Evolutionary conservation across 305 asterid species (phyloP).

Genomic region (Fraxinus platypoda): DNA sequence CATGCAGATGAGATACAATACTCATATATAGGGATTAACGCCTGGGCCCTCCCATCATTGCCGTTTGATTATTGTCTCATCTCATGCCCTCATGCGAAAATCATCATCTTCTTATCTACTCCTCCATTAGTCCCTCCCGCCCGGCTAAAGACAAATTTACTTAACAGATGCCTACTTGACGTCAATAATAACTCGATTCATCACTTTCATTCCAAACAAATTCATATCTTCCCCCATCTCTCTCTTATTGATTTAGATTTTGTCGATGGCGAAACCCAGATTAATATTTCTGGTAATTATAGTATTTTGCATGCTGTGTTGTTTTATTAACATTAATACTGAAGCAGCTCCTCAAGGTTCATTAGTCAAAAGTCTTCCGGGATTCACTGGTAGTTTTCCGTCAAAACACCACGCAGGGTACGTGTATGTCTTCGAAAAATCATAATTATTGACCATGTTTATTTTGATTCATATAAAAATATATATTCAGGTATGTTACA

Average conservation of each 20-base stretch:
- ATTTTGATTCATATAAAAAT: not conserved
- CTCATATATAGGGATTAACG: not conserved
- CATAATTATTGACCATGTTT: not conserved
- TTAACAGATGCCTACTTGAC: not conserved
- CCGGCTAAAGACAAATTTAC: not conserved
- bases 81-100: not conserved
- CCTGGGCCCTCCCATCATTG: not conserved
- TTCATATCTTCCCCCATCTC: not conserved
- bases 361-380: slow-evolving; percentile 48
- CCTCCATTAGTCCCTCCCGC: not conserved
- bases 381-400: slow-evolving; percentile 54
- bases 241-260: not conserved
- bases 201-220: not conserved
- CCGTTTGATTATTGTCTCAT: not conserved
- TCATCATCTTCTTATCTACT: not conserved
- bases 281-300: slow-evolving; percentile 6
- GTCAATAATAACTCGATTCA: not conserved
- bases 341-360: slow-evolving; percentile 47
- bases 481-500: slow-evolving; percentile 40
- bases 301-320: slow-evolving; percentile 29
- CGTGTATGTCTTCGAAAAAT: not conserved
- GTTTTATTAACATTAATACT: slow-evolving; percentile 10
- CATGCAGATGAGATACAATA: not conserved
- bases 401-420: slow-evolving; percentile 67
- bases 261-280: slow-evolving; percentile 16